phyloP scores from a whole-genome alignment of 306 rosid species.

The Pueraria montana region DNA sequence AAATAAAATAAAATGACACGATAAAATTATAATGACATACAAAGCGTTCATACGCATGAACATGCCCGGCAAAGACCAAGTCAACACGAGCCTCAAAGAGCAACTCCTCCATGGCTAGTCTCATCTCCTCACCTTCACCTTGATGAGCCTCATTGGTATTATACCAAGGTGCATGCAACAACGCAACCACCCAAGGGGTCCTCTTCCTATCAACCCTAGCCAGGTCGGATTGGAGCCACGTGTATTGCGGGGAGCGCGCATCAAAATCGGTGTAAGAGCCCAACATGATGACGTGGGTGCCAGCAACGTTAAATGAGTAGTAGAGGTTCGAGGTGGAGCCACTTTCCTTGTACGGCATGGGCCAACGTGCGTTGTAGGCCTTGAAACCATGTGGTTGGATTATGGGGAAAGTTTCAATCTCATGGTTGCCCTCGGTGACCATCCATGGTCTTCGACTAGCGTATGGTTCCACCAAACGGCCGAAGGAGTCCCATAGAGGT shows the following conservation, averaged over 20 bases:
- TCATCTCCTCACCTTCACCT: slow-evolving; percentile 83
- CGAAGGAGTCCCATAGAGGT: slow-evolving; percentile 80
- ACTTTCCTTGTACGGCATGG: slow-evolving; percentile 68
- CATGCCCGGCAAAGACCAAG: slow-evolving; percentile 74
- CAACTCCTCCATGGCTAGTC: slow-evolving; percentile 67
- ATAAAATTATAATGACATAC: slow-evolving; percentile 54
- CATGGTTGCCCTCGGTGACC: slow-evolving; percentile 84
- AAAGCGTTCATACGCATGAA: slow-evolving; percentile 85
- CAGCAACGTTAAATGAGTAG: slow-evolving; percentile 67
- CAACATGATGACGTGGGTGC: slow-evolving; percentile 67
- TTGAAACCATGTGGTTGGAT: slow-evolving; percentile 51
- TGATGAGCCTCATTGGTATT: slow-evolving; percentile 74
- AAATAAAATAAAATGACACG: no score
- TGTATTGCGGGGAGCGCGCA: slow-evolving; percentile 56
- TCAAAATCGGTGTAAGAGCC: slow-evolving; percentile 70
- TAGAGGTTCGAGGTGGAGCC: slow-evolving; percentile 72
- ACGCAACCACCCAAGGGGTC: slow-evolving; percentile 70
- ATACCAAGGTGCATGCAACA: slow-evolving; percentile 87
- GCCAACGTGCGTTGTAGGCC: slow-evolving; percentile 77
- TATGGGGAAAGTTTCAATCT: slow-evolving; percentile 63
- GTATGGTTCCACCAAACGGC: slow-evolving; percentile 73
- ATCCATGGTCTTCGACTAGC: slow-evolving; percentile 83
- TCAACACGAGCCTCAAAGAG: slow-evolving; percentile 68
- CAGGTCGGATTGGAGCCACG: slow-evolving; percentile 66
- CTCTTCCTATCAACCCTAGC: slow-evolving; percentile 55